These are phyloP conservation scores for Fonsecaea pedrosoi DNA, from an alignment of 2,329 filamentous ascomycete species.

Conservation along the genomic window DNA sequence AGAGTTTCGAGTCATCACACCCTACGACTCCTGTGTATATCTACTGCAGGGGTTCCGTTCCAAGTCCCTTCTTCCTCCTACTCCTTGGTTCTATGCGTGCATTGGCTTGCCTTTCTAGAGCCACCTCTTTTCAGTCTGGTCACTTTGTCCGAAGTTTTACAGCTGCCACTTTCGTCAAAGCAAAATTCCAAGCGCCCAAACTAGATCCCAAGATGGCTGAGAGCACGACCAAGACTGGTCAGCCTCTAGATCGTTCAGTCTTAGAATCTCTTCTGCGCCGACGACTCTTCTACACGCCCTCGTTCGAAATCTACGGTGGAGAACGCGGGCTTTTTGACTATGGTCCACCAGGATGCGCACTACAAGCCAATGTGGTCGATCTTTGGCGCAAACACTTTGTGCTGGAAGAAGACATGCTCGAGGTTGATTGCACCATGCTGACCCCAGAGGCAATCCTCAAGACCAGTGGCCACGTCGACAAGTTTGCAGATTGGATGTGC, in stretches of 20 bases:
- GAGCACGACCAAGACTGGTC: slow-evolving; percentile 81
- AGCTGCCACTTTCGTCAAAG: slow-evolving; percentile 45
- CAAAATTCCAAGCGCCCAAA: slow-evolving; percentile 38
- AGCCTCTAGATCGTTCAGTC: slow-evolving; percentile 81
- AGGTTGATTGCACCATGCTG: slow-evolving; percentile 91
- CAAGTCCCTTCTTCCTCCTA: slow-evolving; percentile 5
- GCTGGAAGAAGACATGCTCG: slow-evolving; percentile 91
- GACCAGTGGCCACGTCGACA: slow-evolving; percentile 95
- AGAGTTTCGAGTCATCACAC: slow-evolving; percentile 16
- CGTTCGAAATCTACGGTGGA: slow-evolving; percentile 94
- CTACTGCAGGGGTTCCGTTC: slow-evolving; percentile 1
- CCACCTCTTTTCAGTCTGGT: slow-evolving; percentile 44
- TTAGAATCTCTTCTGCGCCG: slow-evolving; percentile 87
- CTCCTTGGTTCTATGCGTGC: slow-evolving; percentile 31
- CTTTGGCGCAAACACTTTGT: slow-evolving; percentile 93
- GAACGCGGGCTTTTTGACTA: slow-evolving; percentile 92
- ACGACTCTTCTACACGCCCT: slow-evolving; percentile 91
- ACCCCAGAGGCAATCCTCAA: slow-evolving; percentile 94
- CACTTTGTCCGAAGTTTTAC: slow-evolving; percentile 50
- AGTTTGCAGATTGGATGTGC: slow-evolving; percentile 99
- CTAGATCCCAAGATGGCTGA: slow-evolving; percentile 59
- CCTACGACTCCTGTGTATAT: slow-evolving; percentile 13
- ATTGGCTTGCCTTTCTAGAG: slow-evolving; percentile 25
- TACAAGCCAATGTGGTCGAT: slow-evolving; percentile 88
- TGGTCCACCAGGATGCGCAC: slow-evolving; percentile 83